Evolutionary conservation across 139 green algal species (phyloP).

Genomic region (Coelastrella sp.): DNA sequence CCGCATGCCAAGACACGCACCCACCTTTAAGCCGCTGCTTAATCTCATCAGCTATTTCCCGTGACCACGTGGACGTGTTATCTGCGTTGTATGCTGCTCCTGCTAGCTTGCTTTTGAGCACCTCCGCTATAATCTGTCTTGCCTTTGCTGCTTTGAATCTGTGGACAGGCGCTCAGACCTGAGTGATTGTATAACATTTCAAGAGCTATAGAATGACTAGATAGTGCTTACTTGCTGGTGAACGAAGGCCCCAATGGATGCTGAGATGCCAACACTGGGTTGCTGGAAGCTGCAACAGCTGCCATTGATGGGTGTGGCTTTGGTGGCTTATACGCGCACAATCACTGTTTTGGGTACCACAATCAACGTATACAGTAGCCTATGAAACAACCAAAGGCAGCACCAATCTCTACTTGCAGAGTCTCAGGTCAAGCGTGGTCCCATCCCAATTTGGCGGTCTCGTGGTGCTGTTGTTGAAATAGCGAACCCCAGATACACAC

Average conservation of each 20-base stretch:
- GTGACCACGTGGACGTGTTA: slow-evolving; percentile 76
- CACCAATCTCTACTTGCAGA: too few relatives aligned
- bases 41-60: slow-evolving; percentile 88
- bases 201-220: too few relatives aligned
- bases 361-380: background rate
- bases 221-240: background rate
- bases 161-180: background rate
- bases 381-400: background rate
- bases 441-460: too few relatives aligned
- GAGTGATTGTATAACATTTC: background rate
- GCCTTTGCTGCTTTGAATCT: slow-evolving; percentile 75
- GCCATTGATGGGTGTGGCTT: background rate
- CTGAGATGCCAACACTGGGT: slow-evolving; percentile 6
- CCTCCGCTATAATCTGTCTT: slow-evolving; percentile 71
- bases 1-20: background rate
- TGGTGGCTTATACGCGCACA: too few relatives aligned
- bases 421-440: too few relatives aligned
- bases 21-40: slow-evolving; percentile 84
- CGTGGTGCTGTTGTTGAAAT: too few relatives aligned
- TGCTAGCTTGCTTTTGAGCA: slow-evolving; percentile 70
- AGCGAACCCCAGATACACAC: too few relatives aligned
- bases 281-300: background rate
- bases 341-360: too few relatives aligned
- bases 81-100: slow-evolving; percentile 81
- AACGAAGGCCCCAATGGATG: slow-evolving; percentile 20